Conservation (phyloP, 1,139 yeast species). For the Lodderomyces parapsilosis region DNA sequence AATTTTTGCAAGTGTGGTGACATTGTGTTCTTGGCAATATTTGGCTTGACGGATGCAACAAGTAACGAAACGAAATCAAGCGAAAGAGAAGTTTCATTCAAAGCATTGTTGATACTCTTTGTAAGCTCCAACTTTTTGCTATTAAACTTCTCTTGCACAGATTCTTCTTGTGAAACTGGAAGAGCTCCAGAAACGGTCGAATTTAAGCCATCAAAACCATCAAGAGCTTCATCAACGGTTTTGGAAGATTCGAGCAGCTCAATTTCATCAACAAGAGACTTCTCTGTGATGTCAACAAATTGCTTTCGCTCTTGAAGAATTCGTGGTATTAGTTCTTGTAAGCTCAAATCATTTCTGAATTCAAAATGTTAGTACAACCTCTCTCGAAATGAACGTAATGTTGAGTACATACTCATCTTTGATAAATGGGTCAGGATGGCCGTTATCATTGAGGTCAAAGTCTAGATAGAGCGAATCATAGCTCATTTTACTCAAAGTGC, state of each 20-base stretch:
- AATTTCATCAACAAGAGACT: slow-evolving; percentile 34
- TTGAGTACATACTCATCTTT: slow-evolving; percentile 37
- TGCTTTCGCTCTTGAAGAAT: slow-evolving; percentile 40
- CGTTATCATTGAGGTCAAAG: slow-evolving; percentile 22
- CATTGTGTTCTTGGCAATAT: slow-evolving; percentile 83
- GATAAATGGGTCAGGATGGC: slow-evolving; percentile 36
- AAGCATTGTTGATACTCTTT: slow-evolving; percentile 60
- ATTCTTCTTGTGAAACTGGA: not conserved
- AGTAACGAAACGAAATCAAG: slow-evolving; percentile 84
- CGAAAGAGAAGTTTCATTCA: slow-evolving; percentile 86
- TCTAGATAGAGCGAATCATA: slow-evolving; percentile 23
- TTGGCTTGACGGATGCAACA: slow-evolving; percentile 79
- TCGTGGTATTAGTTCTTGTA: slow-evolving; percentile 42
- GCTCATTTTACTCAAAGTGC: slow-evolving; percentile 2
- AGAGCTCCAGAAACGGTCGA: not conserved
- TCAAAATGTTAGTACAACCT: slow-evolving; percentile 15
- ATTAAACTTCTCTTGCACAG: slow-evolving; percentile 31
- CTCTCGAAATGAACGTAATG: not conserved
- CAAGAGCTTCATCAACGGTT: not conserved
- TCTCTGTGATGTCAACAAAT: slow-evolving; percentile 55
- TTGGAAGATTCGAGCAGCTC: slow-evolving; percentile 7
- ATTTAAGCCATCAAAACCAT: slow-evolving; percentile 2
- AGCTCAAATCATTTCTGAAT: slow-evolving; percentile 36
- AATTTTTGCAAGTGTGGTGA: slow-evolving; percentile 81
- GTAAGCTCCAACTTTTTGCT: slow-evolving; percentile 57